Evolutionary conservation across 768 basidiomycete species (phyloP).

Genomic region (Russula emetica): DNA sequence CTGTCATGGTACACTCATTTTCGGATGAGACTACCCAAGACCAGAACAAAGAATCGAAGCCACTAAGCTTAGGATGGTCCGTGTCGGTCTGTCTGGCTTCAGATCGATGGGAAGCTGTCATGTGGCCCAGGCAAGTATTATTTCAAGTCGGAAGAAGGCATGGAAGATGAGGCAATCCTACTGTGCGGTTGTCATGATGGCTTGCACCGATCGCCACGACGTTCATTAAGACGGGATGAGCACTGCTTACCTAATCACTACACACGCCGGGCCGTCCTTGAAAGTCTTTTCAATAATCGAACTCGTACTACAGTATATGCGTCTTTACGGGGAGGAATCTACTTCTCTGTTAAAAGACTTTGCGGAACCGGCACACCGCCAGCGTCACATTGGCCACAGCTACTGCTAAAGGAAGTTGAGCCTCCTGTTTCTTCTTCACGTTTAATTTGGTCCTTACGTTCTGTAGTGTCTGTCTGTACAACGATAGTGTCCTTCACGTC

Average conservation of each 20-base stretch:
- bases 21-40: no score
- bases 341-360: no score
- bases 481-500: not conserved
- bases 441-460: not conserved
- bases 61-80: not conserved
- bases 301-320: no score
- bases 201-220: not conserved
- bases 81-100: not conserved
- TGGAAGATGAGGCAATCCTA: not conserved
- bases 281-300: no score
- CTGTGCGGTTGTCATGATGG: not conserved
- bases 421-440: not conserved
- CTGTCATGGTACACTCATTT: no score
- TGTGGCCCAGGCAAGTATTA: not conserved
- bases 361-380: no score
- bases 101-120: conserved; percentile 9
- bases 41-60: not conserved
- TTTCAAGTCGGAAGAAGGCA: not conserved
- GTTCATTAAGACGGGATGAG: no score
- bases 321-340: no score
- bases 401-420: not conserved
- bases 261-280: no score
- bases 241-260: no score
- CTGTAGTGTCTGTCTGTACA: not conserved
- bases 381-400: no score